These are phyloP conservation scores for Lolium perenne DNA, from an alignment of 176 grass and related monocot species.

Conservation along the genomic window DNA sequence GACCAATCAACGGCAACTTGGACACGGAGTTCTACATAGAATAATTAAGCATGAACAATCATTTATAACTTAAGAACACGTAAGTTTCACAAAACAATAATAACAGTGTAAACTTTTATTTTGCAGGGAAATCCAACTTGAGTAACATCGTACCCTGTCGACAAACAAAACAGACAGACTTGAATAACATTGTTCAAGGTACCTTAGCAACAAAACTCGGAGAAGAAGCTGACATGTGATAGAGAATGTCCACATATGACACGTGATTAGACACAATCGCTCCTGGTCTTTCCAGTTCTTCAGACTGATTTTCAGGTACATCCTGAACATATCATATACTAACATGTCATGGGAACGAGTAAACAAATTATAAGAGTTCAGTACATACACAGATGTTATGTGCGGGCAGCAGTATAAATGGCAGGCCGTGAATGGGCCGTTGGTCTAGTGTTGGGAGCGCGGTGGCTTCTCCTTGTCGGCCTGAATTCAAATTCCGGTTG, in stretches of 20 bases:
- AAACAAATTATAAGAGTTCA: conserved; percentile 1
- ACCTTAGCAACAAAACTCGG: conserved; percentile 99
- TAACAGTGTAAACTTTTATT: neutral
- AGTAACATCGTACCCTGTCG: neutral
- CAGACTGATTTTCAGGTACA: conserved; percentile 46
- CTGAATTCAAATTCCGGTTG: too few species aligned
- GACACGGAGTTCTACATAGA: conserved; percentile 77
- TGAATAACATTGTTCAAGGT: conserved; percentile 16
- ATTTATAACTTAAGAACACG: conserved; percentile 24
- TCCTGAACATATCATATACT: conserved; percentile 59
- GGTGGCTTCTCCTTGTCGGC: too few species aligned
- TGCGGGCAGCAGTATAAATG: neutral
- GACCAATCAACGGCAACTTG: conserved; percentile 82
- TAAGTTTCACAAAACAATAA: conserved; percentile 1
- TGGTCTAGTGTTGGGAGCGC: too few species aligned
- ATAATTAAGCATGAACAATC: conserved; percentile 23
- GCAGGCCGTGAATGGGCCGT: too few species aligned
- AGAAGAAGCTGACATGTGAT: conserved; percentile 94
- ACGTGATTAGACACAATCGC: conserved; percentile 89
- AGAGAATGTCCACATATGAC: conserved; percentile 97
- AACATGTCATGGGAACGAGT: conserved; percentile 10
- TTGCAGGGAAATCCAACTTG: neutral
- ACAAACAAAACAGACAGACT: neutral
- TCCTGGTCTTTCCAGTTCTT: conserved; percentile 67
- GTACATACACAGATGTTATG: neutral